Conservation (phyloP, 2,329 filamentous ascomycete species). For the Clonostachys solani region DNA sequence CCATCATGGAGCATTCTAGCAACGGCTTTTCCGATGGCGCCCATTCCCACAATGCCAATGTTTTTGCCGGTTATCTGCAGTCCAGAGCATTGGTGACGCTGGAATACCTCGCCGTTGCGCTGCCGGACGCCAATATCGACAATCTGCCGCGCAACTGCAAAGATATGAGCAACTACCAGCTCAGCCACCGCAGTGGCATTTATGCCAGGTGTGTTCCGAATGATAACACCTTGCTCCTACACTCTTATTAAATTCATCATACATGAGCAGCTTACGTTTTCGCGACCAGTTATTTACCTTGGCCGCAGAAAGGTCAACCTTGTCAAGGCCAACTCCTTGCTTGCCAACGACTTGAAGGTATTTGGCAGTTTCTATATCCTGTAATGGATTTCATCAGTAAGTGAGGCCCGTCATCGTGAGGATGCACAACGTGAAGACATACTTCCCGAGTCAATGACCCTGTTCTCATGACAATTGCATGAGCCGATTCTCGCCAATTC, state of each 20-base stretch:
- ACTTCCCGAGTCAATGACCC: not conserved
- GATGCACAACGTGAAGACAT: not conserved
- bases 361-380: not conserved
- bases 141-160: slow-evolving; percentile 20
- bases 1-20: slow-evolving; percentile 27
- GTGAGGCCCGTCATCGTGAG: not conserved
- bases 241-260: too few relatives aligned
- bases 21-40: slow-evolving; percentile 27
- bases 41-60: slow-evolving; percentile 31
- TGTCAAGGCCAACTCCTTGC: slow-evolving; percentile 37
- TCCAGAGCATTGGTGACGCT: slow-evolving; percentile 34
- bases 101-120: slow-evolving; percentile 15
- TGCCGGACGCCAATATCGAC: slow-evolving; percentile 21
- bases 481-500: not conserved
- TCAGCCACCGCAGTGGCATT: slow-evolving; percentile 18
- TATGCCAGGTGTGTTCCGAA: slow-evolving; percentile 37
- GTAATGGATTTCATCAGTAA: not conserved
- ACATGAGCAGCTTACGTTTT: too few relatives aligned
- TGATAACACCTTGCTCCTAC: slow-evolving; percentile 23
- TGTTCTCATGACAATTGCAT: not conserved
- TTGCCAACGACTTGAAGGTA: slow-evolving; percentile 33
- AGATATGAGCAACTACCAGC: not conserved
- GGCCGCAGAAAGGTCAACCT: slow-evolving; percentile 30
- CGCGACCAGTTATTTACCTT: slow-evolving; percentile 1
- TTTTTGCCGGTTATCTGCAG: slow-evolving; percentile 24